These are phyloP conservation scores for Mycothermus thermophilus DNA, from an alignment of 495 filamentous ascomycete species.

Conservation along the genomic window DNA sequence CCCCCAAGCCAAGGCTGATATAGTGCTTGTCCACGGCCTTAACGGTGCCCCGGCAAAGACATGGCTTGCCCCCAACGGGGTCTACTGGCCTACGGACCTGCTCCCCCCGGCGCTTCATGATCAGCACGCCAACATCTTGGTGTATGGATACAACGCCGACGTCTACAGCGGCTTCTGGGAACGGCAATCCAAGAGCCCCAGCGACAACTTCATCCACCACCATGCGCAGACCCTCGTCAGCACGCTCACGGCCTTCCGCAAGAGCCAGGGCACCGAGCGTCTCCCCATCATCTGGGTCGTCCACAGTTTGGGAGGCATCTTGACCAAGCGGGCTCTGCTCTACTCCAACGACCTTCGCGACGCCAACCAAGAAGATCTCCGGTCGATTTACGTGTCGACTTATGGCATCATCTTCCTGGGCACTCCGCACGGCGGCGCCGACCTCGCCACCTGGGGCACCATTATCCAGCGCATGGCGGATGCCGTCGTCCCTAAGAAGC, in stretches of 20 bases:
- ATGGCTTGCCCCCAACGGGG: slow-evolving; percentile 54
- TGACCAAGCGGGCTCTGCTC: slow-evolving; percentile 53
- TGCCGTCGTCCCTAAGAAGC: slow-evolving; percentile 52
- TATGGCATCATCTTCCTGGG: slow-evolving; percentile 78
- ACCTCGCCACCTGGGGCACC: slow-evolving; percentile 62
- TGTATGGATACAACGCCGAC: slow-evolving; percentile 77
- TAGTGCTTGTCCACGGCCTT: slow-evolving; percentile 72
- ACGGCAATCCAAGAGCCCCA: slow-evolving; percentile 27
- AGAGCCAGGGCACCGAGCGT: slow-evolving; percentile 41
- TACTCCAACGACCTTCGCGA: slow-evolving; percentile 50
- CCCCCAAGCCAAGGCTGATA: slow-evolving; percentile 45
- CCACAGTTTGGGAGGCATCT: slow-evolving; percentile 69
- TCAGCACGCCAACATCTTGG: slow-evolving; percentile 54
- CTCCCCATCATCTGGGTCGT: slow-evolving; percentile 78
- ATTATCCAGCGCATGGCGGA: slow-evolving; percentile 60
- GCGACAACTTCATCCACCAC: slow-evolving; percentile 65
- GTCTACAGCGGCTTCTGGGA: slow-evolving; percentile 44
- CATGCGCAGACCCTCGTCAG: slow-evolving; percentile 74
- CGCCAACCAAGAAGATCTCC: slow-evolving; percentile 55
- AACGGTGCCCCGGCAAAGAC: slow-evolving; percentile 64
- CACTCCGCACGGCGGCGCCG: slow-evolving; percentile 72
- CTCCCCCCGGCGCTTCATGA: slow-evolving; percentile 50
- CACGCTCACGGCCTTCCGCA: slow-evolving; percentile 32
- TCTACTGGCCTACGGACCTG: slow-evolving; percentile 67
- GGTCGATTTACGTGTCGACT: slow-evolving; percentile 70